Evolutionary conservation across 441 rosid genomes (phyloP), one percentile per base, ranked within the genome.

Genomic region (Codiaeum variegatum): DNA sequence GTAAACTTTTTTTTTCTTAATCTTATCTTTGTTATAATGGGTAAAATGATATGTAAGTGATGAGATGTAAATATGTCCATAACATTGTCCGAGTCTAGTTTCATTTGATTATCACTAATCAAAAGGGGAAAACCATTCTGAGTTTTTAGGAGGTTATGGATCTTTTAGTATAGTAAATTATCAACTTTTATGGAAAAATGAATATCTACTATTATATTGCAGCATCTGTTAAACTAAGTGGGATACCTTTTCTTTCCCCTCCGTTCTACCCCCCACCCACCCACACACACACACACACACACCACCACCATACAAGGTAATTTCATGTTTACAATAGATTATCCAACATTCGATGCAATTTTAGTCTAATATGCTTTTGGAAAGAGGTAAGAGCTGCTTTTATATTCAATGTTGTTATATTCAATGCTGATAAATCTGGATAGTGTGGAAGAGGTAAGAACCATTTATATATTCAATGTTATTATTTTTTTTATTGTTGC

Each of bases 361-460:
- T n/a, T n/a, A n/a, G n/a, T n/a, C n/a, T n/a, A n/a, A n/a, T n/a
- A n/a, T n/a, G n/a, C n/a, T n/a, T n/a, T n/a, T n/a, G n/a, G n/a
- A n/a, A n/a, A n/a, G n/a, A n/a, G n/a, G n/a, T n/a, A n/a, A n/a
- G n/a, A n/a, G n/a, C n/a, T n/a, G n/a, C n/a, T n/a, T n/a, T n/a
- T n/a, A n/a, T n/a, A n/a, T n/a, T n/a, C n/a, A n/a, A n/a, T n/a
- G n/a, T n/a, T n/a, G n/a, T n/a, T n/a, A n/a, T n/a, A n/a, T n/a
- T n/a, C n/a, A n/a, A n/a, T n/a, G n/a, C n/a, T n/a, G n/a, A n/a
- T n/a, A 16, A 95, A 95, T 80, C 98, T 95, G 77, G 99, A 95
- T 70, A 89, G 97, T 77, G 81, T 98, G 69, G 99, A 98, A 74
- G 99, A 95, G 77, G 99, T 95, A 90, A 62, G 92, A 70, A 28